phyloP scores from a whole-genome alignment of 345 rosid species.

The Aethionema arabicum region DNA sequence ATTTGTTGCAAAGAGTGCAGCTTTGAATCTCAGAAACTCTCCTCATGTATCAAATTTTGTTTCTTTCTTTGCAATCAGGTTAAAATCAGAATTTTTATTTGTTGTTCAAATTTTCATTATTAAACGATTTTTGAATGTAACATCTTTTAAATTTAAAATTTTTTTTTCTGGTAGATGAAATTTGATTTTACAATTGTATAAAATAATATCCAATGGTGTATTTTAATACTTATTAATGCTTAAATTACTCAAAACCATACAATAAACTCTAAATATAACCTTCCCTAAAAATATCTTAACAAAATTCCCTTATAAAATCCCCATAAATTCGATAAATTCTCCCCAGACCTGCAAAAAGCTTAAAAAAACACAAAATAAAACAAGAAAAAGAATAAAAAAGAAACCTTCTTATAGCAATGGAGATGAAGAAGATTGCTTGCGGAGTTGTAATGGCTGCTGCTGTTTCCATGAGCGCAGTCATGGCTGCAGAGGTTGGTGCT shows the following conservation, averaged over 20 bases:
- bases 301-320: conserved; percentile 19
- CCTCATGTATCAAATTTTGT: too few relatives aligned
- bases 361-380: background rate
- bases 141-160: too few relatives aligned
- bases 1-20: conserved; percentile 60
- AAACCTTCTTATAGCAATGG: conserved; percentile 50
- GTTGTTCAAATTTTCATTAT: too few relatives aligned
- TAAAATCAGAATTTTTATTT: too few relatives aligned
- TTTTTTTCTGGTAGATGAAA: too few relatives aligned
- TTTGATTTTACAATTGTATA: too few relatives aligned
- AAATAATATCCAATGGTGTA: too few relatives aligned
- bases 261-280: conserved; percentile 13
- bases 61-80: too few relatives aligned
- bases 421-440: conserved; percentile 62
- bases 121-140: too few relatives aligned
- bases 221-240: background rate
- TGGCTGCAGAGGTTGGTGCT: conserved; percentile 45
- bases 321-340: background rate
- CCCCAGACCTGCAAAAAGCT: conserved; percentile 37
- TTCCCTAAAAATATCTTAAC: conserved; percentile 16
- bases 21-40: conserved; percentile 21
- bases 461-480: conserved; percentile 52
- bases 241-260: conserved; percentile 26
- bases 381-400: background rate
- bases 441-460: conserved; percentile 54